Conservation (phyloP, 495 filamentous ascomycete genomes). For the Lasiosphaeriaceae sp. region DNA sequence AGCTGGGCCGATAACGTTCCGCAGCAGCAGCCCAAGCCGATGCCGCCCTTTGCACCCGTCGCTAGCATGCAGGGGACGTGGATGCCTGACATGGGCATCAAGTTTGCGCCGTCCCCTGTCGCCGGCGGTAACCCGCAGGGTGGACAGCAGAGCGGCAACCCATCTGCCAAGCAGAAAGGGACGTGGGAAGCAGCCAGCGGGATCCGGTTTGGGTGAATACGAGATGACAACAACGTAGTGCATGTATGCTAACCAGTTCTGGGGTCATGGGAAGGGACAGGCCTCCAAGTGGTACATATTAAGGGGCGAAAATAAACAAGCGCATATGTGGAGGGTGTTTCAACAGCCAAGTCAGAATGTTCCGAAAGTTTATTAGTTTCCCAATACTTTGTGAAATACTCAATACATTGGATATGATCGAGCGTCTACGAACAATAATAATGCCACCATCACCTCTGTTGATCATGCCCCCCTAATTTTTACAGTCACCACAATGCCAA, state of each 20-base stretch:
- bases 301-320: no score
- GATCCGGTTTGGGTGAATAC: conserved; percentile 58
- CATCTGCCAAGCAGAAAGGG: conserved; percentile 12
- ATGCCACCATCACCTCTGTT: no score
- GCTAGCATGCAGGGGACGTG: conserved; percentile 54
- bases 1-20: conserved; percentile 47
- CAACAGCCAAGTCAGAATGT: no score
- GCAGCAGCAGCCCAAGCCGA: conserved; percentile 49
- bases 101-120: conserved; percentile 45
- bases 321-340: no score
- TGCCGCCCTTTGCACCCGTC: conserved; percentile 35
- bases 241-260: no score
- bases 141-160: conserved; percentile 10
- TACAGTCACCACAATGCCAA: conserved; percentile 44
- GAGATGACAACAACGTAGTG: no score
- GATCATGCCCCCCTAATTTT: neutral
- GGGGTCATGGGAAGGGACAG: no score
- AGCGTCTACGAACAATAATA: no score
- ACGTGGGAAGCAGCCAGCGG: conserved; percentile 63
- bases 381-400: no score
- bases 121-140: neutral
- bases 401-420: no score
- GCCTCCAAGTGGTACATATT: no score
- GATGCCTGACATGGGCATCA: conserved; percentile 76
- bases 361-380: no score